These are phyloP conservation scores for Claviceps sorghi DNA, from an alignment of 2,329 filamentous ascomycete genomes.

Conservation along the genomic window DNA sequence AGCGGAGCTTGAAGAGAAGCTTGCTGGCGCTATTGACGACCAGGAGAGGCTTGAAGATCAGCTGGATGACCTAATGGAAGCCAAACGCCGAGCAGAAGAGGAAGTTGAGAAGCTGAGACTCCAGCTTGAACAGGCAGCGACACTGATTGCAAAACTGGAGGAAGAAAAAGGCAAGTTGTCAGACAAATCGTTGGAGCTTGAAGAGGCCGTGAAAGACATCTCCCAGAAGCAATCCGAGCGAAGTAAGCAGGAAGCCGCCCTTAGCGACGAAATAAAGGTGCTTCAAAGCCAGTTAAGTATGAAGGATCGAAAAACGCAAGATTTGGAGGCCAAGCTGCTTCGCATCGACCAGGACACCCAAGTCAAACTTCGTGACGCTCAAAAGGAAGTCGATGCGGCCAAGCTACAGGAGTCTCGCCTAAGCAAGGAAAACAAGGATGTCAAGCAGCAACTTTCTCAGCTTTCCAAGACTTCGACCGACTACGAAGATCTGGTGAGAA, in stretches of 20 bases:
- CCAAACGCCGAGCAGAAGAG: constrained; percentile 77
- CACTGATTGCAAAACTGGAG: constrained; percentile 74
- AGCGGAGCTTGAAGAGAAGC: constrained; percentile 79
- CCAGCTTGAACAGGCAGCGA: constrained; percentile 82
- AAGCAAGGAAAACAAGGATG: constrained; percentile 62
- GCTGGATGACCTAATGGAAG: constrained; percentile 72
- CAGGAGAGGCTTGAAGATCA: constrained; percentile 91
- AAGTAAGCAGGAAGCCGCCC: constrained; percentile 57
- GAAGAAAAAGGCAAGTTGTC: constrained; percentile 68
- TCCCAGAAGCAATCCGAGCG: constrained; percentile 57
- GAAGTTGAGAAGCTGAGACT: constrained; percentile 64
- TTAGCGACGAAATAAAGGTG: constrained; percentile 78
- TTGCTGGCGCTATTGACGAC: constrained; percentile 81
- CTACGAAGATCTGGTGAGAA: constrained; percentile 84
- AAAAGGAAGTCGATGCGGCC: constrained; percentile 63
- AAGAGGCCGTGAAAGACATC: constrained; percentile 55
- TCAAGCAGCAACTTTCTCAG: constrained; percentile 73
- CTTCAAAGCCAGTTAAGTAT: constrained; percentile 77
- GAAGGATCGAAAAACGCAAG: constrained; percentile 79
- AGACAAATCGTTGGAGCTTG: constrained; percentile 51
- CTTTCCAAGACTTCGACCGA: constrained; percentile 84
- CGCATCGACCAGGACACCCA: constrained; percentile 82
- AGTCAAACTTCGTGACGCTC: constrained; percentile 61
- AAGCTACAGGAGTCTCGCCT: constrained; percentile 65
- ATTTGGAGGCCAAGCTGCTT: constrained; percentile 71